phyloP scores from a whole-genome alignment of 2,329 filamentous ascomycete species.

The Monilinia vaccinii-corymbosi region DNA sequence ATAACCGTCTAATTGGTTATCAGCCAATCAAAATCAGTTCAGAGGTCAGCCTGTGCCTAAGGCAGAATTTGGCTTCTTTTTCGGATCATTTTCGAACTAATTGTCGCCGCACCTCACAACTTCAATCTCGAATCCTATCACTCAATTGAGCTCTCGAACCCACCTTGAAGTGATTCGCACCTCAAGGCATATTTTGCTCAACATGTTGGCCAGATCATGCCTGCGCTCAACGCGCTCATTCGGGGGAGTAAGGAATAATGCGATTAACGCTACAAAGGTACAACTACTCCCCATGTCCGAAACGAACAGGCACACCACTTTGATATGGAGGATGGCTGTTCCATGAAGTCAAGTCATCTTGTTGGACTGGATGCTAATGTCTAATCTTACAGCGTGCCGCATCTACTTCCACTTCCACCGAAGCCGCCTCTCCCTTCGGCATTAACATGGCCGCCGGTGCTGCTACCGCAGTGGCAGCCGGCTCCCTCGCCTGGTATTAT shows the following conservation, averaged over 20 bases:
- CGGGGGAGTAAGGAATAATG: conserved; percentile 66
- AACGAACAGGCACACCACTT: conserved; percentile 22
- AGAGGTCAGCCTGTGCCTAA: conserved; percentile 10
- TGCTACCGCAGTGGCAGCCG: conserved; percentile 78
- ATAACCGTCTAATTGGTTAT: conserved; percentile 5
- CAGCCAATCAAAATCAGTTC: conserved; percentile 3
- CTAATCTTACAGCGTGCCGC: conserved; percentile 45
- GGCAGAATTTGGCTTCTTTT: conserved; percentile 9
- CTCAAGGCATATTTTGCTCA: conserved; percentile 34
- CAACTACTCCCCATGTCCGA: conserved; percentile 30
- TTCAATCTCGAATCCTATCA: conserved; percentile 22
- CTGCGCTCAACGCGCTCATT: conserved; percentile 82
- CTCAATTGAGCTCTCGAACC: conserved; percentile 25
- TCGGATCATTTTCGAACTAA: conserved; percentile 10
- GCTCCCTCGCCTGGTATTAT: conserved; percentile 94
- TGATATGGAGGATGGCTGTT: not conserved
- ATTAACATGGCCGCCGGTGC: conserved; percentile 80
- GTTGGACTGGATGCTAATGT: conserved; percentile 32
- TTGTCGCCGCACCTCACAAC: conserved; percentile 14
- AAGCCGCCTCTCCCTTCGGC: conserved; percentile 65
- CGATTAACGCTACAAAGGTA: conserved; percentile 68
- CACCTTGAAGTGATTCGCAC: conserved; percentile 26
- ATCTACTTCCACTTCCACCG: conserved; percentile 56
- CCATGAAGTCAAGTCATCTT: not conserved
- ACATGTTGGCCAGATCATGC: conserved; percentile 89